phyloP scores from a whole-genome alignment of 805 yeast genomes.

The Candida schatavii region DNA sequence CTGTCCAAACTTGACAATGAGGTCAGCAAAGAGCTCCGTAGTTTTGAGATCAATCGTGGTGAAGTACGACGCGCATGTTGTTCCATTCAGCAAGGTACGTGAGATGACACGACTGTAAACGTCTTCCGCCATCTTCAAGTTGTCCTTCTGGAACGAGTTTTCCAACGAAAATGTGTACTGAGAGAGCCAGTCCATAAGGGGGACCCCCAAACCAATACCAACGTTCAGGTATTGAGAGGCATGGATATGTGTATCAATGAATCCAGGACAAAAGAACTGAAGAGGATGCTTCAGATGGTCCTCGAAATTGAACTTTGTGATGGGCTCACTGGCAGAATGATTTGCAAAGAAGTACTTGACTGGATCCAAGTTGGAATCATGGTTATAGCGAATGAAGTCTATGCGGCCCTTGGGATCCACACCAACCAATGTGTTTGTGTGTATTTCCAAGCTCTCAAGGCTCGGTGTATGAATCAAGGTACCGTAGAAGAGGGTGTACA shows the following conservation, averaged over 20 bases:
- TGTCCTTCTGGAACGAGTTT: conserved; percentile 49
- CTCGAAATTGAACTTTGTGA: conserved; percentile 13
- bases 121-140: conserved; percentile 50
- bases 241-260: conserved; percentile 45
- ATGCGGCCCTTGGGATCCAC: conserved; percentile 59
- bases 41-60: conserved; percentile 83
- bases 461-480: conserved; percentile 71
- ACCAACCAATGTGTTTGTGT: conserved; percentile 57
- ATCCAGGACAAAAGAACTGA: conserved; percentile 61
- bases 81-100: conserved; percentile 74
- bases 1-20: conserved; percentile 68
- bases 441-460: conserved; percentile 54
- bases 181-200: conserved; percentile 85
- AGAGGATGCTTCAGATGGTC: conserved; percentile 34
- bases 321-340: background rate
- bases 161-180: conserved; percentile 90
- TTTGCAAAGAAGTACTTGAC: conserved; percentile 16
- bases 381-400: conserved; percentile 27
- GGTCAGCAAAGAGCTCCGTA: conserved; percentile 71
- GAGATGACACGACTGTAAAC: conserved; percentile 68
- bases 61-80: conserved; percentile 89
- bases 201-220: conserved; percentile 75
- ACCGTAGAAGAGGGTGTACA: conserved; percentile 56
- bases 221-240: conserved; percentile 45
- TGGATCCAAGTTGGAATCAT: conserved; percentile 14